Conservation (phyloP, 2,329 filamentous ascomycete genomes). For the Claviceps digitariae region DNA sequence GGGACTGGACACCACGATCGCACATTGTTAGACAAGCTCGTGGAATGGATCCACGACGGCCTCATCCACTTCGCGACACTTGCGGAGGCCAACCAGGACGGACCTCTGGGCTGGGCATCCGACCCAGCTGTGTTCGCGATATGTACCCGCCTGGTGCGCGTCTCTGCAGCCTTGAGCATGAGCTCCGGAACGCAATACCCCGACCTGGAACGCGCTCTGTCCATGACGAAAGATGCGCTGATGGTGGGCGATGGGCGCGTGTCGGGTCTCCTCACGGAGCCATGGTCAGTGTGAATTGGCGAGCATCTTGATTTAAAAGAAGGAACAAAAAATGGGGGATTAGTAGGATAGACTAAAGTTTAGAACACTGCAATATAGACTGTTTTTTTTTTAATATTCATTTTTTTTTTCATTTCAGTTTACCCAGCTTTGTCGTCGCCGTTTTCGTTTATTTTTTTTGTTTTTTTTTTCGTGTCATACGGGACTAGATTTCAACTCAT, state of each 20-base stretch:
- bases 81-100: constrained; percentile 33
- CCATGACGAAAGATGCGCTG: constrained; percentile 2
- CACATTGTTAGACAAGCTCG: constrained; percentile 19
- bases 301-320: background rate
- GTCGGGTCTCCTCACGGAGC: constrained; percentile 16
- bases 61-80: constrained; percentile 27
- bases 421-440: too few relatives aligned
- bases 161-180: constrained; percentile 21
- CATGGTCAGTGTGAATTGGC: constrained; percentile 1
- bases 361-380: background rate
- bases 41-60: constrained; percentile 37
- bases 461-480: too few relatives aligned
- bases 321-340: too few relatives aligned
- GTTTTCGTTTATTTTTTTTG: too few relatives aligned
- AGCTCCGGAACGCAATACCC: background rate
- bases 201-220: constrained; percentile 7
- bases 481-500: too few relatives aligned
- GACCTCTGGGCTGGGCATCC: constrained; percentile 59
- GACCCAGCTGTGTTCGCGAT: constrained; percentile 54
- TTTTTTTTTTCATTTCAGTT: too few relatives aligned
- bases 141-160: constrained; percentile 33
- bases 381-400: background rate
- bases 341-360: background rate
- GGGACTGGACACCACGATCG: constrained; percentile 10
- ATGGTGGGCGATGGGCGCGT: constrained; percentile 7